A percentile compares a stretch with the other conserved stretches of the same genome.
Conservation (phyloP, 805 yeast species). For the Metahyphopichia silvanorum region DNA sequence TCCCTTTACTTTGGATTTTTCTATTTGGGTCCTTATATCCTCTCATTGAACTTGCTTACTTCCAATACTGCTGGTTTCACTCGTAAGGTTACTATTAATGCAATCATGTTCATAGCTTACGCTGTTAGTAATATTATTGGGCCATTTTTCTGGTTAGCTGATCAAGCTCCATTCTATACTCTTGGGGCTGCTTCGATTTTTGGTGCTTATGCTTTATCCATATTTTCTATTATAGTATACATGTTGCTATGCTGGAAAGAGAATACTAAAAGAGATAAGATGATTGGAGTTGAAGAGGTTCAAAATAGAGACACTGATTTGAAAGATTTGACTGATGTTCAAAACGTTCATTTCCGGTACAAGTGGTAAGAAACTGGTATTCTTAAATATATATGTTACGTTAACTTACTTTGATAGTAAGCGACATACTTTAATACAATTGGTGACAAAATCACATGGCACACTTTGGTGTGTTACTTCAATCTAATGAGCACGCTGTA, state of each 20-base stretch:
- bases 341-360: conserved; percentile 14
- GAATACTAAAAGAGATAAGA: conserved; percentile 9
- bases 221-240: conserved; percentile 7
- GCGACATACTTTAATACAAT: no score
- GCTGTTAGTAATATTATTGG: conserved; percentile 14
- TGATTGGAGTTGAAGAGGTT: conserved; percentile 38
- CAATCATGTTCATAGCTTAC: conserved; percentile 30
- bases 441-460: no score
- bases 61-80: conserved; percentile 29
- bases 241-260: conserved; percentile 10
- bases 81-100: conserved; percentile 28
- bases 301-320: conserved; percentile 46
- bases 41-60: conserved; percentile 19
- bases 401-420: no score
- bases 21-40: conserved; percentile 25
- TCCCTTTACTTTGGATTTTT: conserved; percentile 32
- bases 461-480: no score
- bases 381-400: no score
- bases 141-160: conserved; percentile 15
- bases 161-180: conserved; percentile 9
- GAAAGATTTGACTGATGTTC: conserved; percentile 16
- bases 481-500: no score
- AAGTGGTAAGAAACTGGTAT: conserved; percentile 3
- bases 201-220: conserved; percentile 15
- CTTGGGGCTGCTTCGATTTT: conserved; percentile 18